Base-by-base conservation (phyloP, 2,329 filamentous ascomycete species). In the Colletotrichum sansevieriae region DNA sequence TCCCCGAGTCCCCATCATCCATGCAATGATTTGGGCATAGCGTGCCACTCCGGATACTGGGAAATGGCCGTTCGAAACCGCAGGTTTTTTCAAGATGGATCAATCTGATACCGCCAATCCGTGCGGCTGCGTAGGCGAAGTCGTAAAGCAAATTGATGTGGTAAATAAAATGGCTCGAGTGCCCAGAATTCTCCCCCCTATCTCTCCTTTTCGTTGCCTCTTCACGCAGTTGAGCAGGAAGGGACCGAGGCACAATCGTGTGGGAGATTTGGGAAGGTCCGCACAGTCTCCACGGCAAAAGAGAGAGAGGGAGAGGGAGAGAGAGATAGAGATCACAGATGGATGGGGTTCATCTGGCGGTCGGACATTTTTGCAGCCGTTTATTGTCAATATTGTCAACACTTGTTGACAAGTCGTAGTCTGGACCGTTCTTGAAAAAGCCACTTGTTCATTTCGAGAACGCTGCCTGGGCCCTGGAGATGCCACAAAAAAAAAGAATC, bases 101-200 rank as follows among this genome's bases (percentile, higher is more conserved):
- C 65, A 68, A 68, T 49, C 54, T 68, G 61, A 64, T 46, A 65
- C 61, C 37, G 47, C 35, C 47, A 41, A 60, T 44, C 54, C 61
- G 55, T 46, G 54, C 65, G 39, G 29, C 9, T 29, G 65, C 55
- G 39, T 49, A 65, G 52, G 65, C 65, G 54, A 68, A 47, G 65
- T 68, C 47, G 54, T 61, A 68, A 54, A 68, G 46, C 65, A 68
- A 49, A 68, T 68, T 68, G 61, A 64, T 55, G 61, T 43, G 33
- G n/a, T 54, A 44, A 41, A 39, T 46, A 37, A 56, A 29, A 20
- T 51, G 29, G n/a, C 46, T n/a, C 39, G 12, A 20, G 33, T 54
- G 46, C 55, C 65, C 61, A 60, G 55, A 55, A 15, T 12, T 41
- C 35, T 18, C 8, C 55, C 44, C 35, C 39, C 29, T 56, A 44